Evolutionary conservation across 139 green algal genomes (phyloP), one percentile per base, ranked within the genome.

Genomic region (Chlamydomonas sp.): DNA sequence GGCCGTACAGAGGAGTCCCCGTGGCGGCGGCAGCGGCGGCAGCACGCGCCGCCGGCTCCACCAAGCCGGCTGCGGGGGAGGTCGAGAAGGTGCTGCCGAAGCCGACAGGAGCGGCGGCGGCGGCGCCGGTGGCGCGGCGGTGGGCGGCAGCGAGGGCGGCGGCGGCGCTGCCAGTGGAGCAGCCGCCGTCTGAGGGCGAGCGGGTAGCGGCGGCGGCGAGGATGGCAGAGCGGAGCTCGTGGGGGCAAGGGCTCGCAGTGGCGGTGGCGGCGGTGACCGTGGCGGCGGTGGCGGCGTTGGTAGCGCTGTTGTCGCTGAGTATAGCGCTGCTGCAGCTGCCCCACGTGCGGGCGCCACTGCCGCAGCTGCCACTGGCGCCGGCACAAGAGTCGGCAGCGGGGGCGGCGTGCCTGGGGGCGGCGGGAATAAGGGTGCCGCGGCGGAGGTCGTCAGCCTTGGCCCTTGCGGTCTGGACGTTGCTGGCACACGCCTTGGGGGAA

Each of bases 31-130:
- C 67, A 31, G 64, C 3, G 31, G 12, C 66, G 73, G 31, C 0
- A 7, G 79, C 64, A 49, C 79, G 57, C 5, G 69, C 59, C 1
- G n/a, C 80, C 14, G 68, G 60, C 69, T 78, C 80, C 3, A 62
- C 69, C 17, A 2, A 17, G 31, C 31, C 31, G 6, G 69, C 49
- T 1, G 68, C 12, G 4, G 69, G 59, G 4, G 68, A 79, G 2
- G 59, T 31, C 0, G 82, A 86, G n/a, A 86, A 61, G 16, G 72
- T 61, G 71, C 82, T 86, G 17, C 82, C 82, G 20, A 80, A 86
- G 20, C 71, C 71, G 67, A 59, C 80, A 14, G 63, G n/a, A 16
- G n/a, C 76, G 63, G 64, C 79, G 15, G 79, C 60, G 9, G 9
- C 20, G 69, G 12, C 69, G 69, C 6, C 69, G 18, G 57, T 7